Evolutionary conservation across 1,284 basidiomycete genomes (phyloP).

Genomic region (Cerioporus squamosus): DNA sequence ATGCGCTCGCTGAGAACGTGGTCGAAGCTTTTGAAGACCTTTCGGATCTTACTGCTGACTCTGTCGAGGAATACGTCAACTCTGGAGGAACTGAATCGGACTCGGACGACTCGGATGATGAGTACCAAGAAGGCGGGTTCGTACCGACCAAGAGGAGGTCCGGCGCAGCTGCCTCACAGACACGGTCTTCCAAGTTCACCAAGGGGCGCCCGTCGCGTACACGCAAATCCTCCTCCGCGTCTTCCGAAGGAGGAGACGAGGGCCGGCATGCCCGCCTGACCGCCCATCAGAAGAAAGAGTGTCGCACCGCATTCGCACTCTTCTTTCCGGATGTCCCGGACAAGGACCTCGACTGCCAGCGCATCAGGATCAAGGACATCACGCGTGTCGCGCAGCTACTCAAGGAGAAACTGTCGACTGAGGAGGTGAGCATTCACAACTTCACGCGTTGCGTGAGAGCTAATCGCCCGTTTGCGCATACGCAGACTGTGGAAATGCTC

Average conservation of each 20-base stretch:
- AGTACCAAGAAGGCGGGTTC: conserved; percentile 37
- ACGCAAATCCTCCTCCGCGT: not conserved
- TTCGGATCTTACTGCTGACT: conserved; percentile 22
- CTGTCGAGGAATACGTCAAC: conserved; percentile 33
- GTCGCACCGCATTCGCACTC: conserved; percentile 61
- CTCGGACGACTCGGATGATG: conserved; percentile 33
- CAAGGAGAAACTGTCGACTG: conserved; percentile 69
- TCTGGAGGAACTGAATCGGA: conserved; percentile 22
- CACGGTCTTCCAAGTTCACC: not conserved
- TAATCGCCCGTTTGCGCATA: not conserved
- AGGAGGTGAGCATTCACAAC: conserved; percentile 56
- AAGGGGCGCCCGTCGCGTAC: not conserved
- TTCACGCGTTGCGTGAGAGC: not conserved
- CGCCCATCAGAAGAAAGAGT: conserved; percentile 55
- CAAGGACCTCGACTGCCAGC: conserved; percentile 49
- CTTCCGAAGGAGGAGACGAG: not conserved
- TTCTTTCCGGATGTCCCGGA: conserved; percentile 63
- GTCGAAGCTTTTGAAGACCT: conserved; percentile 30
- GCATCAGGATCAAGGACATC: conserved; percentile 68
- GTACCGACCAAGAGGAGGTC: not conserved
- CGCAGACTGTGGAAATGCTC: conserved; percentile 76
- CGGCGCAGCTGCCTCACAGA: not conserved
- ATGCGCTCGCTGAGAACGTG: conserved; percentile 20
- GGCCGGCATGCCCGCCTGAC: conserved; percentile 39
- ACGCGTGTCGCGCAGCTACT: conserved; percentile 57